These are phyloP conservation scores for Tremella mesenterica DNA, from an alignment of 768 basidiomycete species.

Conservation along the genomic window DNA sequence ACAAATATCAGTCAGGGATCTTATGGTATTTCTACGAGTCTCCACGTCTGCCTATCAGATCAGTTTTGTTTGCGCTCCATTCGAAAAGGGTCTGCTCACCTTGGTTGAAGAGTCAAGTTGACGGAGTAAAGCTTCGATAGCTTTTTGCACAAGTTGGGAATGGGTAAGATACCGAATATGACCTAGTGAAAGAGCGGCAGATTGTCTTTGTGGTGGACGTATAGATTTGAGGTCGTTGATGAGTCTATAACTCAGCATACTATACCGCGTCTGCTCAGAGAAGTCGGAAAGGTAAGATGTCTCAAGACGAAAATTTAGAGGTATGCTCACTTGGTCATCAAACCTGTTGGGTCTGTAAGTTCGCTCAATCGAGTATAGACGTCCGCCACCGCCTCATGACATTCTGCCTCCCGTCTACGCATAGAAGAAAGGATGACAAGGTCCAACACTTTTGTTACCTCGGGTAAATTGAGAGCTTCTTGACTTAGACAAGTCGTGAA, in stretches of 20 bases:
- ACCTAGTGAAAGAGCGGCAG: conserved; percentile 32
- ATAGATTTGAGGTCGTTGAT: conserved; percentile 24
- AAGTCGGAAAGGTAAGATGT: too few relatives aligned
- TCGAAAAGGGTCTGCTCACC: conserved; percentile 9
- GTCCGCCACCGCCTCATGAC: conserved; percentile 68
- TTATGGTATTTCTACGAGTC: conserved; percentile 27
- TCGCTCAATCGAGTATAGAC: conserved; percentile 64
- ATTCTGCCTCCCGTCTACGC: conserved; percentile 56
- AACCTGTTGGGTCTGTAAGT: conserved; percentile 56
- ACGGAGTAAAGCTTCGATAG: conserved; percentile 18
- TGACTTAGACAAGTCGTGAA: conserved; percentile 58
- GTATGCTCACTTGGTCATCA: conserved; percentile 73
- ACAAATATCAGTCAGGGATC: conserved; percentile 19
- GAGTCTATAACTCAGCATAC: conserved; percentile 11
- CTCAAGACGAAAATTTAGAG: too few relatives aligned
- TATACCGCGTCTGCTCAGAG: background rate
- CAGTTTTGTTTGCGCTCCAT: background rate
- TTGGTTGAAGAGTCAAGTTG: conserved; percentile 23
- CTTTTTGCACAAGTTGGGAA: conserved; percentile 1
- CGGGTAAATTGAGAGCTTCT: conserved; percentile 47
- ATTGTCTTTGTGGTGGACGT: conserved; percentile 25
- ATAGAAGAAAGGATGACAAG: conserved; percentile 56
- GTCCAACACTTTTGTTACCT: conserved; percentile 46
- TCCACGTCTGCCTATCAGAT: conserved; percentile 35
- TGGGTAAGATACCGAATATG: conserved; percentile 14